Evolutionary conservation across 441 rosid species (phyloP).

Genomic region (Corymbia citriodora): DNA sequence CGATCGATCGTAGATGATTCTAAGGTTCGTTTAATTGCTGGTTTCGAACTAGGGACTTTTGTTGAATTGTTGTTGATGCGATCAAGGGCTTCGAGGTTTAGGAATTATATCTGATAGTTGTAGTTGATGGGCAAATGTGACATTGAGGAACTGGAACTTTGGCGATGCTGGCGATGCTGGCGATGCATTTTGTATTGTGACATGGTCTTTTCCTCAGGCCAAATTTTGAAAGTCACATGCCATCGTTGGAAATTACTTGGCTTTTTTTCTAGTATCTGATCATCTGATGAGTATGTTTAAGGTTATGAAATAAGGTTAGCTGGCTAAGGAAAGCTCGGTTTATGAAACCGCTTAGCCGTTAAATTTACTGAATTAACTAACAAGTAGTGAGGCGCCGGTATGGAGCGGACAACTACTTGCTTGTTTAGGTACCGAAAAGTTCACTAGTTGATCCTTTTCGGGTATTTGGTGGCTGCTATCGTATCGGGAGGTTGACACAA

Average conservation of each 20-base stretch:
- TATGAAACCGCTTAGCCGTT: neutral
- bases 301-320: neutral
- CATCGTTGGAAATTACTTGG: neutral
- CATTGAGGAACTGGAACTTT: neutral
- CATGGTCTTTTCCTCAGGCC: neutral
- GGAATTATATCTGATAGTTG: neutral
- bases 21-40: constrained; percentile 18
- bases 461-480: neutral
- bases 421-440: neutral
- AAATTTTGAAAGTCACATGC: neutral
- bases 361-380: neutral
- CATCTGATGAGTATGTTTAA: neutral
- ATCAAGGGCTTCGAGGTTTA: neutral
- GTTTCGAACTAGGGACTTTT: neutral
- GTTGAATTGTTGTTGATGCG: neutral
- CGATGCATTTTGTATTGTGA: neutral
- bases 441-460: neutral
- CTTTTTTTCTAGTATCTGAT: neutral
- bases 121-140: neutral
- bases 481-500: neutral
- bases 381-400: neutral
- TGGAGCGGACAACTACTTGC: neutral
- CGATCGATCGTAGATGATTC: constrained; percentile 10
- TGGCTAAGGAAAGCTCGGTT: neutral
- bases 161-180: neutral